Evolutionary conservation across 2,329 filamentous ascomycete genomes (phyloP), one percentile per base, ranked within the genome.

Genomic region (Fusarium sp.): DNA sequence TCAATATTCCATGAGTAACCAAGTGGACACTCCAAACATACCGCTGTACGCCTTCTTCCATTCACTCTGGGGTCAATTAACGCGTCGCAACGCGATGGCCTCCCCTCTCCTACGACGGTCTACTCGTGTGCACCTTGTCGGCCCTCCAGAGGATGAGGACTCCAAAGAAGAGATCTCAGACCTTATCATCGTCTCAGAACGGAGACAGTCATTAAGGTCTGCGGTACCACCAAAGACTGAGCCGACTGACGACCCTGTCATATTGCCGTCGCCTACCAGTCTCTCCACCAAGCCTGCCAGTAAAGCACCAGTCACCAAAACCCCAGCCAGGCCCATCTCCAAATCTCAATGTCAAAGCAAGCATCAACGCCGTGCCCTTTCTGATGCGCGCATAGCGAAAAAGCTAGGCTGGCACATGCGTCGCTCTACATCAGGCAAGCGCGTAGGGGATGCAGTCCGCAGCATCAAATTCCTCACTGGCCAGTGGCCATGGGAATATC

Each of bases 401-500:
- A 46, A 2, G 1, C 2, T 65, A 4, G 2, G 14, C 2, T 65
- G 52, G 52, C 4, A 4, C 2, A 37, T 65, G 60, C 25, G 7
- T 2, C 32, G 11, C 7, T 4, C 25, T 0, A 25, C 40, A 3
- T 51, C 41, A 24, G 61, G 40, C 0, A 65, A 25, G 11, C 40
- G 61, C 16, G 37, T 65, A 5, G 61, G 61, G 16, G 11, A 58
- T 29, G 60, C 60, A 4, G n/a, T 45, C 2, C 32, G 60, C 0
- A 9, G 51, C 4, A 13, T 65, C 6, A n/a, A 41, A 5, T 8
- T 1, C 13, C 30, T 65, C 1, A 37, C 61, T 1, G 45, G 27
- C 4, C 45, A 51, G 25, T 65, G 60, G 61, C 61, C 61, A 5
- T 65, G 52, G 60, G 45, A 65, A 18, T 46, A 59, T 4, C 18